Evolutionary conservation across 192 early-diverging fungal species (phyloP).

Genomic region (Chytriomyces sp.): DNA sequence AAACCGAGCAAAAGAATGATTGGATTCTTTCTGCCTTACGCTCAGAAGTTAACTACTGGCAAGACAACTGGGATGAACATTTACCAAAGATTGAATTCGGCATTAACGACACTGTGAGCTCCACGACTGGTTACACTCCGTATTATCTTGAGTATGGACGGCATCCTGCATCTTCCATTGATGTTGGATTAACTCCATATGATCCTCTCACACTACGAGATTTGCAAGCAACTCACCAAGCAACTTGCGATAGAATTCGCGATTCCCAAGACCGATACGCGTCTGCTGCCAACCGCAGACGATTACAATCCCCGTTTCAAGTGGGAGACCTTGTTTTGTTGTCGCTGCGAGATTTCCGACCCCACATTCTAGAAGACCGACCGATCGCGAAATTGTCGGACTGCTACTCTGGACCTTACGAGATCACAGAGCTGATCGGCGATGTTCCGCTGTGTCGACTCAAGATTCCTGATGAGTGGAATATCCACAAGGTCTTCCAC

Average conservation of each 20-base stretch:
- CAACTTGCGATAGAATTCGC: conserved; percentile 13
- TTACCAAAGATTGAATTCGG: conserved; percentile 54
- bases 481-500: no score
- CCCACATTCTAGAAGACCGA: neutral
- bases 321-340: conserved; percentile 29
- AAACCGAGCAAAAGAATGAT: conserved; percentile 45
- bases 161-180: conserved; percentile 16
- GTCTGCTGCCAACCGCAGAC: neutral
- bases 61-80: conserved; percentile 50
- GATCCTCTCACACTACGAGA: neutral
- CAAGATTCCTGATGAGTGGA: no score
- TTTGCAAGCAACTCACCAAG: neutral
- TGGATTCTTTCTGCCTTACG: conserved; percentile 41
- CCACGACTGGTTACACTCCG: conserved; percentile 39
- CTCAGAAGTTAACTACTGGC: conserved; percentile 36
- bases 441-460: no score
- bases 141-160: conserved; percentile 33
- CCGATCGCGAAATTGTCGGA: neutral
- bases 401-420: no score
- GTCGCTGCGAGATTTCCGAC: neutral
- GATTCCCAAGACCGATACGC: conserved; percentile 18
- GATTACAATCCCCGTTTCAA: conserved; percentile 2
- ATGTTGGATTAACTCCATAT: neutral
- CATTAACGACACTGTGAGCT: conserved; percentile 56
- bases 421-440: no score